Evolutionary conservation across 805 yeast species (phyloP), one percentile per base, ranked within the genome.

Genomic region (Sporopachydermia quercuum): DNA sequence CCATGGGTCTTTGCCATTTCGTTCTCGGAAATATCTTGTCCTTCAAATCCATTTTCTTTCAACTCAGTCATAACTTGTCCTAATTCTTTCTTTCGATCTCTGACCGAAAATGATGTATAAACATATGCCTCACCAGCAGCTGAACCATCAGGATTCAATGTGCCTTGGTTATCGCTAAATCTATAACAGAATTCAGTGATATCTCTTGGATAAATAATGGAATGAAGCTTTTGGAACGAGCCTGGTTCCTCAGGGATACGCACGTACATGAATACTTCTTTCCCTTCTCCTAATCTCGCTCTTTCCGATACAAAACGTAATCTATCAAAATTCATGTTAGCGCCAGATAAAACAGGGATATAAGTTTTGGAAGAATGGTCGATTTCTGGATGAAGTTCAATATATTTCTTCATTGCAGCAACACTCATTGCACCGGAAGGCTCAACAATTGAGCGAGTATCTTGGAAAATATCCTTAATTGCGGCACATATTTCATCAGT

Each of bases 401-500:
- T 69, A 56, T 86, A 91, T 51, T 78, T 78, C 54, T 84, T 85
- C 67, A 87, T 60, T 40, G 97, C 99, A 2, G 99, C 98, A 37
- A 89, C 96, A 3, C 93, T 68, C 58, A 93, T 70, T 1, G 98
- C 98, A 47, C 99, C 99, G 3, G 96, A 79, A 5, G 99, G 99
- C 61, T 91, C 99, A 27, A 85, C 82, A 42, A 91, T 74, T 47
- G 87, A 73, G 59, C 99, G 72, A 1, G 97, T 89, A 52, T 91
- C 99, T 57, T 86, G 94, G 54, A 91, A 91, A 36, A 91, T 76
- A 56, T 91, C 99, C 57, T 91, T 89, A 47, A 91, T 86, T 35
- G 96, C 97, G 15, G 98, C 98, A 66, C 81, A 83, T 42, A 91
- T 76, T 63, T 91, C 98, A 58, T 87, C 97, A 8, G 96, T 87